Percentiles rank a stretch among this genome's conserved stretches.
These are phyloP conservation scores for Mortierella sp. DNA, from an alignment of 371 early-diverging fungal species.

Conservation along the genomic window DNA sequence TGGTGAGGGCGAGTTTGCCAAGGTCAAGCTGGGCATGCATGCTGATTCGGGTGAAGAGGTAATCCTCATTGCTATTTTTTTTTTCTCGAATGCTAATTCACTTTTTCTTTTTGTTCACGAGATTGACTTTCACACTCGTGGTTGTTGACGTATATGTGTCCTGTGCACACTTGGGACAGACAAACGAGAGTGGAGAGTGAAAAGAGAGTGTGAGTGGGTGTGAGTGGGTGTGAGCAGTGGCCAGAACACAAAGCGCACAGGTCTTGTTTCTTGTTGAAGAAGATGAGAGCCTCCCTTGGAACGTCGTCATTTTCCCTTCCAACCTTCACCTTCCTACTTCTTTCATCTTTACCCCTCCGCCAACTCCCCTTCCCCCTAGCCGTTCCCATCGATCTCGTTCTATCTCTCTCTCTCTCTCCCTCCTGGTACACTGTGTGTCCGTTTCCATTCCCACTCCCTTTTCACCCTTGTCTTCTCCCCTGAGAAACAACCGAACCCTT, in stretches of 20 bases:
- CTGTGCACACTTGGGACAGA: slow-evolving; percentile 5
- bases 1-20: slow-evolving; percentile 98
- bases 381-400: background rate
- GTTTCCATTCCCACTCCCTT: background rate
- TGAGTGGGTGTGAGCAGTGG: background rate
- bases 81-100: background rate
- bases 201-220: background rate
- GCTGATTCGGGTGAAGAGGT: slow-evolving; percentile 93
- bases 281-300: slow-evolving; percentile 4
- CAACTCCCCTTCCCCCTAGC: background rate
- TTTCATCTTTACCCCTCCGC: background rate
- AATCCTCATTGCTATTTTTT: slow-evolving; percentile 19
- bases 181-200: background rate
- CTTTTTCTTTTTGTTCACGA: background rate
- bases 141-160: background rate
- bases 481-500: background rate
- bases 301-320: background rate
- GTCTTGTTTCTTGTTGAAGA: background rate
- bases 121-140: background rate
- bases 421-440: background rate
- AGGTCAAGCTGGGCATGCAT: slow-evolving; percentile 97
- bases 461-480: background rate
- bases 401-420: background rate
- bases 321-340: background rate
- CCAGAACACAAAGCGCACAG: background rate